Conservation (phyloP, 495 filamentous ascomycete species). For the Aspergillus leporis region DNA sequence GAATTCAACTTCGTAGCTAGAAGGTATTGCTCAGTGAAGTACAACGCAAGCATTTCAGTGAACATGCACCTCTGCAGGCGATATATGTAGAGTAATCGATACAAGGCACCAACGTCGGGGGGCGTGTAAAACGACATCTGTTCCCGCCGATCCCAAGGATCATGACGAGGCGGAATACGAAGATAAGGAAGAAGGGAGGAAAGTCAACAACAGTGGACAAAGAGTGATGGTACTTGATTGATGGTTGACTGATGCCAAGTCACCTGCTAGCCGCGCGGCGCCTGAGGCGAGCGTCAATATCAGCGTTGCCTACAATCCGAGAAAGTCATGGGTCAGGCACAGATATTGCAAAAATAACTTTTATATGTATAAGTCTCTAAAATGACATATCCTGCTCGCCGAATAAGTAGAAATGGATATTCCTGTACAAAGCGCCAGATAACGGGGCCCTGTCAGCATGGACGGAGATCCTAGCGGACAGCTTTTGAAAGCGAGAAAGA, state of each 20-base stretch:
- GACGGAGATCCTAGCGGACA: neutral
- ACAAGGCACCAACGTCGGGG: neutral
- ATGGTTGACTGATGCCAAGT: neutral
- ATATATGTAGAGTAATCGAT: neutral
- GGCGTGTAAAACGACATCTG: neutral
- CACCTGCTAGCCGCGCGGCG: neutral
- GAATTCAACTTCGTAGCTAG: neutral
- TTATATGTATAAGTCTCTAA: neutral
- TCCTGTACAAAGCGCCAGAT: slow-evolving; percentile 9
- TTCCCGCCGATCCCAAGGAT: neutral
- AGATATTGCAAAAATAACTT: neutral
- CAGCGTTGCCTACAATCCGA: neutral
- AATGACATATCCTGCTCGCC: slow-evolving; percentile 15
- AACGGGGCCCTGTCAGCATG: neutral
- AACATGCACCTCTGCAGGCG: neutral
- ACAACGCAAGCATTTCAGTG: neutral
- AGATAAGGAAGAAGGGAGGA: neutral
- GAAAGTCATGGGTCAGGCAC: neutral
- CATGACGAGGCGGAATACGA: neutral
- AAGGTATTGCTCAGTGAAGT: neutral
- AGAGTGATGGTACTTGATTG: neutral
- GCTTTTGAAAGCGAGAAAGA: neutral
- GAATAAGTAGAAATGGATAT: slow-evolving; percentile 7
- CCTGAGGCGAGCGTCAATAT: neutral
- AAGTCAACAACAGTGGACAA: neutral